Percentiles rank a stretch among this genome's conserved stretches.
phyloP scores from a whole-genome alignment of 2,329 filamentous ascomycete species.

The Elsinoe necatrix region DNA sequence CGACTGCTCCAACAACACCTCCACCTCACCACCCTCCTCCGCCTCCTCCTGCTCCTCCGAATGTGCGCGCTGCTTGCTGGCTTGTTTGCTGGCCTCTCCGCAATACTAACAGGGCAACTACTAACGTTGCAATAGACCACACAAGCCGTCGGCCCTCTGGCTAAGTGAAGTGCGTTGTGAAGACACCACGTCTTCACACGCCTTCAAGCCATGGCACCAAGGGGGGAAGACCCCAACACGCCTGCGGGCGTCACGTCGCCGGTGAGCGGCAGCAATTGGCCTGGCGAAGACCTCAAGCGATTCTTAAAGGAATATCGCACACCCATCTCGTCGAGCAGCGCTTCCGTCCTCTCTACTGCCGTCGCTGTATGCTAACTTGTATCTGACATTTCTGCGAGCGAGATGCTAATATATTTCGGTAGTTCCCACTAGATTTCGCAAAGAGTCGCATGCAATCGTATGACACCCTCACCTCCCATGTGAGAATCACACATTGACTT shows the following conservation, averaged over 20 bases:
- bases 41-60: neutral
- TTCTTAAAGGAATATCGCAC: conserved; percentile 72
- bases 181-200: conserved; percentile 5
- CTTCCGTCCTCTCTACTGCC: conserved; percentile 70
- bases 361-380: conserved; percentile 45
- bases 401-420: conserved; percentile 7
- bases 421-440: conserved; percentile 78
- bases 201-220: conserved; percentile 13
- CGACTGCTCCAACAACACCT: neutral
- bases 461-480: conserved; percentile 18
- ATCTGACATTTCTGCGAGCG: neutral
- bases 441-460: conserved; percentile 80
- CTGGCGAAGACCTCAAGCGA: conserved; percentile 30
- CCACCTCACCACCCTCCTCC: neutral
- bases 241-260: neutral
- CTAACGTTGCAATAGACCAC: neutral
- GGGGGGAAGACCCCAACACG: neutral
- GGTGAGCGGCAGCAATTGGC: neutral
- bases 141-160: conserved; percentile 6
- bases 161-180: conserved; percentile 6
- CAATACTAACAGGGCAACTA: neutral
- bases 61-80: conserved; percentile 1
- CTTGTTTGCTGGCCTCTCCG: neutral
- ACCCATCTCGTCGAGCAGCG: conserved; percentile 68
- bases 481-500: neutral